phyloP scores from a whole-genome alignment of 176 grass and related monocot genomes.

The Aegilops speltoides region DNA sequence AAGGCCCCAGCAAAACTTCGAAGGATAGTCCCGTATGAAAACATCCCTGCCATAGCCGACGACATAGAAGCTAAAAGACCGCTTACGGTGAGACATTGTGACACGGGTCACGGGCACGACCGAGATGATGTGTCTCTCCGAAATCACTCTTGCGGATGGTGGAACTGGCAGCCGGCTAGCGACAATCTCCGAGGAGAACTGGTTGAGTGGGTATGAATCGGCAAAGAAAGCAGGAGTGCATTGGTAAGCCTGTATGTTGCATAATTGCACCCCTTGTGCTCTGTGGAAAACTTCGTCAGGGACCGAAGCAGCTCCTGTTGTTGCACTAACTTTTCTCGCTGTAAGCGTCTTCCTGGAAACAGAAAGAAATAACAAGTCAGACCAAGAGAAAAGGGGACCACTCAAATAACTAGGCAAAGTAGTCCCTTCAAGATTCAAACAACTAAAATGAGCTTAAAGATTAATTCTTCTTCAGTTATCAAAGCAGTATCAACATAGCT shows the following conservation, averaged over 20 bases:
- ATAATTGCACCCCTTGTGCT: constrained; percentile 80
- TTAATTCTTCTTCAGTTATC: background rate
- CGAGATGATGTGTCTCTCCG: constrained; percentile 78
- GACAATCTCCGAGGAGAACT: constrained; percentile 83
- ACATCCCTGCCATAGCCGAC: constrained; percentile 70
- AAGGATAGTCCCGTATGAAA: constrained; percentile 85
- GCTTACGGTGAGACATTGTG: constrained; percentile 61
- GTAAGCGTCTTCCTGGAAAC: constrained; percentile 70
- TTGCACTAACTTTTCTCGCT: constrained; percentile 65
- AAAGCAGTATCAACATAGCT: background rate
- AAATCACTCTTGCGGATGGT: constrained; percentile 72
- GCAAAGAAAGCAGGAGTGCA: constrained; percentile 93
- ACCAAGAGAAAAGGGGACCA: background rate
- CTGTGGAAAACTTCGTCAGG: constrained; percentile 87
- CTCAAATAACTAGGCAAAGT: background rate
- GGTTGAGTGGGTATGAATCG: constrained; percentile 84
- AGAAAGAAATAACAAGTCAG: background rate
- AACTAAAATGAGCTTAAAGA: background rate
- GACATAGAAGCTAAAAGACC: constrained; percentile 79
- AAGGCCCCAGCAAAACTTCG: constrained; percentile 79
- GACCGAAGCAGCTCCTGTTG: constrained; percentile 81
- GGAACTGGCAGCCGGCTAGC: constrained; percentile 60
- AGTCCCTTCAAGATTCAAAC: background rate
- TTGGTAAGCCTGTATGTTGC: constrained; percentile 94
- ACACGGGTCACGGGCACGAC: constrained; percentile 81